A percentile compares a stretch with the other conserved stretches of the same genome.
Evolutionary conservation across 768 basidiomycete genomes (phyloP).

Genomic region (Lenzites betulinus): DNA sequence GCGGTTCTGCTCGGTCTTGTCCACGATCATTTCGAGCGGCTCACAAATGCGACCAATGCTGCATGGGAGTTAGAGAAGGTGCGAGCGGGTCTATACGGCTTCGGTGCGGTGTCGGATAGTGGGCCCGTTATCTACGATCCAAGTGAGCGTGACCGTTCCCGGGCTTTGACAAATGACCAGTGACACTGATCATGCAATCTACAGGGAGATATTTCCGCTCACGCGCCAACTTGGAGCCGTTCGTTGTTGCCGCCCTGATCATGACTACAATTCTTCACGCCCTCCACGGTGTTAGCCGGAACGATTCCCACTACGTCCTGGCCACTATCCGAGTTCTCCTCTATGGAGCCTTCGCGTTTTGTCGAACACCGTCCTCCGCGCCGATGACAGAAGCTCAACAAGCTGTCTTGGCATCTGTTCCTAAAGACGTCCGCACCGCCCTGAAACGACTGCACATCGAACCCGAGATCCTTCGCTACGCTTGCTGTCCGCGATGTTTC

Average conservation of each 20-base stretch:
- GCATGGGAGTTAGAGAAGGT: too few species aligned
- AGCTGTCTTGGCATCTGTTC: background rate
- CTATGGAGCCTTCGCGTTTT: background rate
- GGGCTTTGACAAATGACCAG: too few species aligned
- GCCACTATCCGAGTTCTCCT: background rate
- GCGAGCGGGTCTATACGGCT: too few species aligned
- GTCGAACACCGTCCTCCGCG: background rate
- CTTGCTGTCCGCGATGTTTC: constrained; percentile 3
- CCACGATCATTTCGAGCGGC: too few species aligned
- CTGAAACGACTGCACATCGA: background rate
- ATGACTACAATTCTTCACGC: background rate
- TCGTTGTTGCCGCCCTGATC: background rate
- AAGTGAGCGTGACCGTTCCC: too few species aligned
- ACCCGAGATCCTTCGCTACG: background rate
- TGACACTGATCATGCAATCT: too few species aligned
- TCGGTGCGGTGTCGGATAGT: too few species aligned
- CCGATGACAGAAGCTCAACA: background rate
- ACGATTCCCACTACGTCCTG: background rate
- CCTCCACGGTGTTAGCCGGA: background rate
- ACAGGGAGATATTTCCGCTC: too few species aligned
- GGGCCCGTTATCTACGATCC: too few species aligned
- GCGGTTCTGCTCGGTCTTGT: too few species aligned
- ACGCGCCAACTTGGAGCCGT: background rate
- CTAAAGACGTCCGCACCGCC: background rate
- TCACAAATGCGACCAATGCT: too few species aligned